Evolutionary conservation across 2,329 filamentous ascomycete species (phyloP).

Genomic region (Exophiala sideris): DNA sequence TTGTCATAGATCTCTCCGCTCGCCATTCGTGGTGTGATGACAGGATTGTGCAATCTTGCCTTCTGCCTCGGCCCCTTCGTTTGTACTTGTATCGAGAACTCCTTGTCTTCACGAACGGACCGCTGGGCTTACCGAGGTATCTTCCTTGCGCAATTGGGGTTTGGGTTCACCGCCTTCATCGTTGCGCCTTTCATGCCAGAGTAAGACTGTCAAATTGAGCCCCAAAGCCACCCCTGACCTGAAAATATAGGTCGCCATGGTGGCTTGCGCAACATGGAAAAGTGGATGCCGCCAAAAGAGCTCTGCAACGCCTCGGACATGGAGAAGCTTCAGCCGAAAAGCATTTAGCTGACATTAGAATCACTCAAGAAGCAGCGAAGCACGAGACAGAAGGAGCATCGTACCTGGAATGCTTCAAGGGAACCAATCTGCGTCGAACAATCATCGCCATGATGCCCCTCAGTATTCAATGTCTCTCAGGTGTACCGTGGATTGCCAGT

Average conservation of each 20-base stretch:
- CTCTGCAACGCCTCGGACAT: constrained; percentile 27
- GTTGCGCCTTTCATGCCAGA: constrained; percentile 26
- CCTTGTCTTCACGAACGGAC: constrained; percentile 36
- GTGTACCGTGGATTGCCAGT: constrained; percentile 36
- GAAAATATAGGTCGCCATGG: constrained; percentile 34
- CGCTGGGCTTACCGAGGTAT: constrained; percentile 45
- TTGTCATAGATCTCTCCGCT: constrained; percentile 40
- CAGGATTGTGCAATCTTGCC: constrained; percentile 41
- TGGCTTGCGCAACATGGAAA: constrained; percentile 38
- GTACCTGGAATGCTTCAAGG: constrained; percentile 42
- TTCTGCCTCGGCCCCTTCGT: constrained; percentile 42
- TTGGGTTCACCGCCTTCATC: constrained; percentile 35
- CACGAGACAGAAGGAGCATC: constrained; percentile 37
- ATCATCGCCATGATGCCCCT: constrained; percentile 39
- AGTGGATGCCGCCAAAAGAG: constrained; percentile 33
- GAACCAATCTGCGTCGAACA: constrained; percentile 39
- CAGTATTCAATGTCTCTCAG: constrained; percentile 36
- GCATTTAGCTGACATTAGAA: constrained; percentile 35
- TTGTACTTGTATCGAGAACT: constrained; percentile 38
- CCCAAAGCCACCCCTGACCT: background rate
- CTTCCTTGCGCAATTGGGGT: constrained; percentile 43
- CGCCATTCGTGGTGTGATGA: constrained; percentile 48
- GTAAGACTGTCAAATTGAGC: constrained; percentile 1
- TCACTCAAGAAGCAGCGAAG: constrained; percentile 24
- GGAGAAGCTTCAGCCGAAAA: background rate